Percentiles rank a stretch among this genome's conserved stretches.
phyloP scores from a whole-genome alignment of 805 yeast genomes.

The Starmera dryadoides region DNA sequence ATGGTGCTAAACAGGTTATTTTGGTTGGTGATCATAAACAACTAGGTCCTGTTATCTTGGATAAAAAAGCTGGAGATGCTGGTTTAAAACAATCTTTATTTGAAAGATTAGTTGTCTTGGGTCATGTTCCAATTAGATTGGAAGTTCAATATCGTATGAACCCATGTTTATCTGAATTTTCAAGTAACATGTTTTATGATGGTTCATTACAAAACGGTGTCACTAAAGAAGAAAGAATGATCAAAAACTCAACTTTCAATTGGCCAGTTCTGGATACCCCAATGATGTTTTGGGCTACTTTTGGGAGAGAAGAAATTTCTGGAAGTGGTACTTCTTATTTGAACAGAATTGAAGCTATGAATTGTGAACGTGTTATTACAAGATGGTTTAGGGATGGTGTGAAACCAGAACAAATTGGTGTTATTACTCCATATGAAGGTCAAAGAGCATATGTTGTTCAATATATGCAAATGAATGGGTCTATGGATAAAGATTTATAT shows the following conservation, averaged over 20 bases:
- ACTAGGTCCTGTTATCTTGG: slow-evolving; percentile 84
- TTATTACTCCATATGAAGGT: slow-evolving; percentile 92
- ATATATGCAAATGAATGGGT: slow-evolving; percentile 68
- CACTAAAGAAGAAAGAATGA: slow-evolving; percentile 60
- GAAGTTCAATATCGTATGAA: slow-evolving; percentile 96
- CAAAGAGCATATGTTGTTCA: slow-evolving; percentile 78
- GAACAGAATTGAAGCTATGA: slow-evolving; percentile 86
- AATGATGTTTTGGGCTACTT: slow-evolving; percentile 94
- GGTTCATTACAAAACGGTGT: slow-evolving; percentile 92
- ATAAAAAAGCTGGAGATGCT: slow-evolving; percentile 75
- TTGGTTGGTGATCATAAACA: slow-evolving; percentile 96
- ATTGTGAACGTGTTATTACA: slow-evolving; percentile 73
- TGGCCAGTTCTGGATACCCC: slow-evolving; percentile 84
- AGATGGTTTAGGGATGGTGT: slow-evolving; percentile 71
- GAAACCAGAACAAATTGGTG: slow-evolving; percentile 76
- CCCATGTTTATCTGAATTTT: slow-evolving; percentile 79
- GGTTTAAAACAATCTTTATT: slow-evolving; percentile 83
- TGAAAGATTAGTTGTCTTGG: slow-evolving; percentile 76
- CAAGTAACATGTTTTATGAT: slow-evolving; percentile 88
- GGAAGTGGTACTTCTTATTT: slow-evolving; percentile 74
- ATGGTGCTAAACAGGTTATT: slow-evolving; percentile 84
- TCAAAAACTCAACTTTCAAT: slow-evolving; percentile 59
- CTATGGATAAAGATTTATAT: slow-evolving; percentile 58
- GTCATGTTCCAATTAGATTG: slow-evolving; percentile 77
- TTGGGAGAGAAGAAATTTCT: slow-evolving; percentile 85